These are phyloP conservation scores for Hypomyces perniciosus DNA, from an alignment of 2,329 filamentous ascomycete species.

Conservation along the genomic window DNA sequence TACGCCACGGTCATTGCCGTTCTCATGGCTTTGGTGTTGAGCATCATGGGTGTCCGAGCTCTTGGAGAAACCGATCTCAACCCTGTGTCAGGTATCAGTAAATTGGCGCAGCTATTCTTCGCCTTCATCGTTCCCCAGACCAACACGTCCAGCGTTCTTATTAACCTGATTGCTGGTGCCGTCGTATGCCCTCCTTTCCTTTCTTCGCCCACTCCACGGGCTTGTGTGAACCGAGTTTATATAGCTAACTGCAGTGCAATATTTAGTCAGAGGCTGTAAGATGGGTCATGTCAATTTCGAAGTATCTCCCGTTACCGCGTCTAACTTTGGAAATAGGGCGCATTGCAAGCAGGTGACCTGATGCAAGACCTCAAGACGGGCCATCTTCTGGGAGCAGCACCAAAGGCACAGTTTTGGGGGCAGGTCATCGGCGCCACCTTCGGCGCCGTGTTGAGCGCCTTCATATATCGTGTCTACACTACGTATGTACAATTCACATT, in stretches of 20 bases:
- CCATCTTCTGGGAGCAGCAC: slow-evolving; percentile 83
- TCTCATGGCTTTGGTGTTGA: slow-evolving; percentile 71
- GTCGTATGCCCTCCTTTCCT: slow-evolving; percentile 42
- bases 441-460: slow-evolving; percentile 78
- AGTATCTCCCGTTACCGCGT: not conserved
- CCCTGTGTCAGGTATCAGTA: slow-evolving; percentile 92
- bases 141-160: slow-evolving; percentile 80
- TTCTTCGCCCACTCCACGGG: not conserved
- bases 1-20: slow-evolving; percentile 73
- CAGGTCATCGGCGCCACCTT: slow-evolving; percentile 86
- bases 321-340: slow-evolving; percentile 42
- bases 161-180: slow-evolving; percentile 90
- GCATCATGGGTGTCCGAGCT: slow-evolving; percentile 67
- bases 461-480: slow-evolving; percentile 86
- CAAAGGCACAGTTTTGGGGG: slow-evolving; percentile 93
- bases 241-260: not conserved
- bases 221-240: not conserved
- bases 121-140: slow-evolving; percentile 78
- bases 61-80: slow-evolving; percentile 86
- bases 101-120: slow-evolving; percentile 93
- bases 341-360: slow-evolving; percentile 89
- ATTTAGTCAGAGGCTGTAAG: slow-evolving; percentile 36
- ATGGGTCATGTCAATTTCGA: not conserved
- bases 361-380: slow-evolving; percentile 98
- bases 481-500: slow-evolving; percentile 29